Evolutionary conservation across 495 filamentous ascomycete species (phyloP).

Genomic region (Amniculicola lignicola): DNA sequence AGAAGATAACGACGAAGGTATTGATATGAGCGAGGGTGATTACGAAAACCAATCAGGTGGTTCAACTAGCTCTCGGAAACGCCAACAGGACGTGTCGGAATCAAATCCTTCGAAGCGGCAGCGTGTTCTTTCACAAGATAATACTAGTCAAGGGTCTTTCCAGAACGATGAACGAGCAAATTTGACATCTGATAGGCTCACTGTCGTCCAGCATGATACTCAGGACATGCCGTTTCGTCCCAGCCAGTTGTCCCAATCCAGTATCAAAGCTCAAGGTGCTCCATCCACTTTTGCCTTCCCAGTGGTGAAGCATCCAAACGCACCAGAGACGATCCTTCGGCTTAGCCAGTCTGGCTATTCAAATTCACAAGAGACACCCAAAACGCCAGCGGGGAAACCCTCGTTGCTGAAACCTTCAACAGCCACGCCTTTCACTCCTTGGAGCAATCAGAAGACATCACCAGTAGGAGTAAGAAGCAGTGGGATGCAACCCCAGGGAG

Average conservation of each 20-base stretch:
- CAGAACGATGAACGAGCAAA: neutral
- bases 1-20: neutral
- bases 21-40: neutral
- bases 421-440: constrained; percentile 26
- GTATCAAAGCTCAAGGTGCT: constrained; percentile 35
- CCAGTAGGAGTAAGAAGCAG: constrained; percentile 6
- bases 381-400: constrained; percentile 15
- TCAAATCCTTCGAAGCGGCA: constrained; percentile 7
- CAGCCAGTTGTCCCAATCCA: constrained; percentile 36
- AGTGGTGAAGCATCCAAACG: constrained; percentile 75
- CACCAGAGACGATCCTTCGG: constrained; percentile 59
- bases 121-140: neutral
- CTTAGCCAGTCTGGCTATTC: constrained; percentile 64
- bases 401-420: neutral
- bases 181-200: neutral
- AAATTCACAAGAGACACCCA: constrained; percentile 40
- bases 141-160: constrained; percentile 16
- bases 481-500: constrained; percentile 5
- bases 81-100: neutral
- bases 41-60: neutral
- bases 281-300: constrained; percentile 59
- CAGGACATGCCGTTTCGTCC: neutral
- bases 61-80: constrained; percentile 6
- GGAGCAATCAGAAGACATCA: constrained; percentile 28
- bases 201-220: neutral